phyloP scores from a whole-genome alignment of 2,329 filamentous ascomycete genomes.

The Fusarium sp. region DNA sequence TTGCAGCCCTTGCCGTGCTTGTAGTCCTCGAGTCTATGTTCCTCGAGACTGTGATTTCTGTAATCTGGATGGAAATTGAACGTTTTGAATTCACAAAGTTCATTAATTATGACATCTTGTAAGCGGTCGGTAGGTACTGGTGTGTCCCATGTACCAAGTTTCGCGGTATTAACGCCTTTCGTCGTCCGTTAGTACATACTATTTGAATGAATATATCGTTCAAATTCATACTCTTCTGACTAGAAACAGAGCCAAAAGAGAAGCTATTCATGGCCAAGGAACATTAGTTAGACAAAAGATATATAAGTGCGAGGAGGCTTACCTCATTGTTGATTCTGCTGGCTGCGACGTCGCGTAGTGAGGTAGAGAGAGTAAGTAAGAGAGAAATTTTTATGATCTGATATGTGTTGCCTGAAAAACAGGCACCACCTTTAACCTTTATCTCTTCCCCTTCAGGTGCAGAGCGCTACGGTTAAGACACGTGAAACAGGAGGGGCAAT shows the following conservation, averaged over 20 bases:
- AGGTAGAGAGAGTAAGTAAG: not conserved
- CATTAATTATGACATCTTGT: too few relatives aligned
- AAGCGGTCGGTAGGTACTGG: too few relatives aligned
- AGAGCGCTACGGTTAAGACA: too few relatives aligned
- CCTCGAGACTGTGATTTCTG: not conserved
- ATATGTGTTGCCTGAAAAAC: not conserved
- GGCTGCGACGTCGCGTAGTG: not conserved
- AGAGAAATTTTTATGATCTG: not conserved
- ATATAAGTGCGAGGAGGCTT: not conserved
- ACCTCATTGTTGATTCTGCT: not conserved
- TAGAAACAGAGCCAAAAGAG: not conserved
- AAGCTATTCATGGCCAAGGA: not conserved
- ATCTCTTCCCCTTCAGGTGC: not conserved
- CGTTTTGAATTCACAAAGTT: too few relatives aligned
- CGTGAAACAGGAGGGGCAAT: too few relatives aligned
- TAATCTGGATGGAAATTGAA: not conserved
- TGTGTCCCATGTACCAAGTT: too few relatives aligned
- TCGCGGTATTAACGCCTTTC: not conserved
- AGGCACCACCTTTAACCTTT: not conserved
- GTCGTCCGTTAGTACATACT: not conserved
- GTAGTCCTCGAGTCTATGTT: not conserved
- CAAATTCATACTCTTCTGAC: not conserved
- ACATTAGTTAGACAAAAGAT: not conserved
- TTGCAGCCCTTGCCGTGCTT: not conserved
- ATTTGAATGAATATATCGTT: too few relatives aligned